Evolutionary conservation across 169 alveolate species (phyloP).

Genomic region (Toxoplasma gondii): DNA sequence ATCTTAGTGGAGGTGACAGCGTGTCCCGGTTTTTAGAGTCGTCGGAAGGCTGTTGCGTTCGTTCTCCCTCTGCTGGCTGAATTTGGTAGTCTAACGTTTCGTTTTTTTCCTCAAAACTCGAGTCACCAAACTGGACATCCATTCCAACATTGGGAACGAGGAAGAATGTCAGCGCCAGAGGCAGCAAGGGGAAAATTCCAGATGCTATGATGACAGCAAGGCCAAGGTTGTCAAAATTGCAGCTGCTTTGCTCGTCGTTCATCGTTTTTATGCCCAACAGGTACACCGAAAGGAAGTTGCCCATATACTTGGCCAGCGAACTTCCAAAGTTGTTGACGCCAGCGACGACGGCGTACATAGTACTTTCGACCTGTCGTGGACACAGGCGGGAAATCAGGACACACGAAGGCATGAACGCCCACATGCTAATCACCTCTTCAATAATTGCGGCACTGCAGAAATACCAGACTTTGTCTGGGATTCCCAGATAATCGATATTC

Average conservation of each 20-base stretch:
- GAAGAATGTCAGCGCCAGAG: slow-evolving; percentile 63
- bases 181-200: slow-evolving; percentile 49
- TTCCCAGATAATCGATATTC: slow-evolving; percentile 46
- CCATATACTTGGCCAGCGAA: slow-evolving; percentile 46
- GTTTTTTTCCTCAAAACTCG: not conserved
- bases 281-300: slow-evolving; percentile 54
- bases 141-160: slow-evolving; percentile 62
- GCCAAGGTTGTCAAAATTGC: slow-evolving; percentile 57
- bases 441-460: slow-evolving; percentile 59
- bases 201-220: slow-evolving; percentile 40
- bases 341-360: slow-evolving; percentile 68
- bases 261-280: slow-evolving; percentile 55
- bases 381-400: slow-evolving; percentile 56
- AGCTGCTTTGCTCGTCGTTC: slow-evolving; percentile 28
- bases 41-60: not conserved
- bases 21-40: not conserved
- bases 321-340: slow-evolving; percentile 61
- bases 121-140: slow-evolving; percentile 43
- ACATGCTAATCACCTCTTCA: slow-evolving; percentile 60
- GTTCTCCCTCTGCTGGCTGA: not conserved
- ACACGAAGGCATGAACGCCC: slow-evolving; percentile 66
- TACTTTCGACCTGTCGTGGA: slow-evolving; percentile 57
- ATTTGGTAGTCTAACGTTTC: not conserved
- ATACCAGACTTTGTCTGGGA: slow-evolving; percentile 67
- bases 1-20: not conserved